A percentile compares a stretch with the other conserved stretches of the same genome.
Evolutionary conservation across 768 basidiomycete genomes (phyloP).

Genomic region (Postia placenta): DNA sequence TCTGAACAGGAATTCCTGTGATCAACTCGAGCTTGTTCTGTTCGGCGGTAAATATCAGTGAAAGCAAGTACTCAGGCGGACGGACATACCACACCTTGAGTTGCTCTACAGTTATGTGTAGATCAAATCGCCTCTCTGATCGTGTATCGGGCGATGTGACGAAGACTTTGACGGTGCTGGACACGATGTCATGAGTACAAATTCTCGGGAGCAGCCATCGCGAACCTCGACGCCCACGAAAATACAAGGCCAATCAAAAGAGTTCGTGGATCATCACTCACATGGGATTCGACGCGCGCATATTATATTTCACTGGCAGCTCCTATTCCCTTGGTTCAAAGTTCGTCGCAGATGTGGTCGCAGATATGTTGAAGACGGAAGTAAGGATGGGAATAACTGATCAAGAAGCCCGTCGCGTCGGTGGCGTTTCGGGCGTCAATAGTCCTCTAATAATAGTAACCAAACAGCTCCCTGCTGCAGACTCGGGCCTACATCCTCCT

Average conservation of each 20-base stretch:
- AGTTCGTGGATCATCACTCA: background rate
- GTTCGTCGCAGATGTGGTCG: too few species aligned
- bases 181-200: slow-evolving; percentile 25
- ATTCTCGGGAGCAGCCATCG: background rate
- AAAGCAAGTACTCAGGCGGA: background rate
- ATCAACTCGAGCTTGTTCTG: slow-evolving; percentile 72
- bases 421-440: too few species aligned
- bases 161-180: slow-evolving; percentile 56
- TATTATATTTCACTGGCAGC: background rate
- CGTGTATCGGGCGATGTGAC: slow-evolving; percentile 85
- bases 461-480: too few species aligned
- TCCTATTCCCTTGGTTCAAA: too few species aligned
- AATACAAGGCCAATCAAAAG: background rate
- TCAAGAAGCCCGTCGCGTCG: too few species aligned
- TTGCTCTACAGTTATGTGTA: slow-evolving; percentile 63
- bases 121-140: slow-evolving; percentile 83
- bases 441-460: too few species aligned
- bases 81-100: slow-evolving; percentile 59
- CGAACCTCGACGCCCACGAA: background rate
- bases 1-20: slow-evolving; percentile 79
- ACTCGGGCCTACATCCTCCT: too few species aligned
- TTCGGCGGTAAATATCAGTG: too few species aligned
- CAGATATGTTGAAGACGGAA: too few species aligned
- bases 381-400: too few species aligned
- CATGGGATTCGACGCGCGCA: background rate